A percentile compares a stretch with the other conserved stretches of the same genome.
These are phyloP conservation scores for Xanthoparmelia taractica DNA, from an alignment of 495 filamentous ascomycete genomes.

Conservation along the genomic window DNA sequence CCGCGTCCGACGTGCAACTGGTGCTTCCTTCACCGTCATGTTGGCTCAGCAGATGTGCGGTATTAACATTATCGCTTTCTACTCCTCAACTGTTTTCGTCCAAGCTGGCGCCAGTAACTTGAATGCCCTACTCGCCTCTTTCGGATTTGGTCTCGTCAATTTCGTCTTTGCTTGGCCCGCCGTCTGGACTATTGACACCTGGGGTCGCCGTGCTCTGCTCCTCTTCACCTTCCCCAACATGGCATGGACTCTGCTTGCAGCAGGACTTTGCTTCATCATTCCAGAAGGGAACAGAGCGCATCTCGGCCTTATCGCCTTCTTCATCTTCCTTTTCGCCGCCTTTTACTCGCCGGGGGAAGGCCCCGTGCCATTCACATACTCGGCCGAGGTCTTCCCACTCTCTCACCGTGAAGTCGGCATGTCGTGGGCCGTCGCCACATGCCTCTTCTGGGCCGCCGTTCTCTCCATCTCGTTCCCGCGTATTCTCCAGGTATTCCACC, in stretches of 20 bases:
- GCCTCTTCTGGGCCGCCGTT: constrained; percentile 65
- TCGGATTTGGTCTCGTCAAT: constrained; percentile 51
- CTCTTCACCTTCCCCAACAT: constrained; percentile 48
- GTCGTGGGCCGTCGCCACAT: constrained; percentile 66
- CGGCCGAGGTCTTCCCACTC: constrained; percentile 73
- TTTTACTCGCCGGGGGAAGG: constrained; percentile 67
- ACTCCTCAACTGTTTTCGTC: constrained; percentile 57
- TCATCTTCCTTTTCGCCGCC: constrained; percentile 58
- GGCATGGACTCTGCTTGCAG: constrained; percentile 43
- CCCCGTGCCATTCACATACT: constrained; percentile 66
- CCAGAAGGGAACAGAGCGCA: constrained; percentile 35
- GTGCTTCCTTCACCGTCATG: constrained; percentile 60
- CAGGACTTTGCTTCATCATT: constrained; percentile 41
- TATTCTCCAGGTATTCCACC: constrained; percentile 51
- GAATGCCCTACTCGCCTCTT: constrained; percentile 46
- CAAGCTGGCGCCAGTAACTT: constrained; percentile 41
- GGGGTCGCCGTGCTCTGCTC: constrained; percentile 42
- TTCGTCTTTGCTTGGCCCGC: constrained; percentile 51
- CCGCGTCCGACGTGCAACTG: constrained; percentile 57
- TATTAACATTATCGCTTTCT: constrained; percentile 64
- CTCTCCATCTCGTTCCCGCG: constrained; percentile 63
- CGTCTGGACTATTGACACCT: constrained; percentile 45
- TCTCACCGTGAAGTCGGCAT: constrained; percentile 70
- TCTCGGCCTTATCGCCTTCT: constrained; percentile 51
- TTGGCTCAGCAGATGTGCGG: constrained; percentile 58